phyloP scores from a whole-genome alignment of 2,329 filamentous ascomycete genomes.

The Westerdykella aurantiaca region DNA sequence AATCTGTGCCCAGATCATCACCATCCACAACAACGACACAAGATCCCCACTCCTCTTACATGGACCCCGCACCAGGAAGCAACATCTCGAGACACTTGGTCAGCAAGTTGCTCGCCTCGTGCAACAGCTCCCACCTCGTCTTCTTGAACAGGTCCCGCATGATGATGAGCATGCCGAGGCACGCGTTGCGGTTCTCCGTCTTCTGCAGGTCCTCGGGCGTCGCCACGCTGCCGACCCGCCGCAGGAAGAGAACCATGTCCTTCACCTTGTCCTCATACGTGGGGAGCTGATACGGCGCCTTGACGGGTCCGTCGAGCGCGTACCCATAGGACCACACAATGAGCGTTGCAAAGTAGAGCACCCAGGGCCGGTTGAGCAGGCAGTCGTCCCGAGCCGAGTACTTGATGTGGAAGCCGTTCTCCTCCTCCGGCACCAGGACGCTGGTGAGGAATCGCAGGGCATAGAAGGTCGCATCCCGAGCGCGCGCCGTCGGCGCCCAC shows the following conservation, averaged over 20 bases:
- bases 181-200: slow-evolving; percentile 72
- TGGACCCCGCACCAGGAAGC: slow-evolving; percentile 21
- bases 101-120: slow-evolving; percentile 76
- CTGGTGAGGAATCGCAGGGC: slow-evolving; percentile 81
- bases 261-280: slow-evolving; percentile 61
- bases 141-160: slow-evolving; percentile 75
- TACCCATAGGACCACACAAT: slow-evolving; percentile 96
- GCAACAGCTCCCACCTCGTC: slow-evolving; percentile 84
- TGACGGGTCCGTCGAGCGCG: slow-evolving; percentile 75
- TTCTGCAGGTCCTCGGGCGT: slow-evolving; percentile 72
- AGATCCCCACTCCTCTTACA: slow-evolving; percentile 3
- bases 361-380: slow-evolving; percentile 87
- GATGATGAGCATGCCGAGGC: slow-evolving; percentile 73
- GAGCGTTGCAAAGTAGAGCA: slow-evolving; percentile 84
- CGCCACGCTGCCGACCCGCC: slow-evolving; percentile 62
- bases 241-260: slow-evolving; percentile 76
- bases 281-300: slow-evolving; percentile 47
- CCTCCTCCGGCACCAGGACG: slow-evolving; percentile 63
- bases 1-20: too few species aligned
- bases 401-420: slow-evolving; percentile 31
- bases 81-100: slow-evolving; percentile 71
- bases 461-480: slow-evolving; percentile 87
- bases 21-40: neutral
- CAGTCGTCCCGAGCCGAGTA: slow-evolving; percentile 87
- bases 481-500: slow-evolving; percentile 85